phyloP scores from a whole-genome alignment of 2,329 filamentous ascomycete genomes.

The Fusarium illudens region DNA sequence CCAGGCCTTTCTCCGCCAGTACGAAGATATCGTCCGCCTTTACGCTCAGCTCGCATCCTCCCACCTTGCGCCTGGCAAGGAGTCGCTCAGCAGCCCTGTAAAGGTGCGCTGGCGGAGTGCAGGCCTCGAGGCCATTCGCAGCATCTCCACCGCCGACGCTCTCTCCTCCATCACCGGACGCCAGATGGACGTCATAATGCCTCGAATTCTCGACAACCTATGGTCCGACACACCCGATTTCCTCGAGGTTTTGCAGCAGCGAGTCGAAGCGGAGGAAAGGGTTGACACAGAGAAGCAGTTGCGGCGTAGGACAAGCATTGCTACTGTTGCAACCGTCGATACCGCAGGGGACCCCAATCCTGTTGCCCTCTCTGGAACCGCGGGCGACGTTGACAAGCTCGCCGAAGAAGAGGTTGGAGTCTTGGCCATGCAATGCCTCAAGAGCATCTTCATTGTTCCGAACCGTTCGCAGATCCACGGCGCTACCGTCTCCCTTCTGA shows the following conservation, averaged over 20 bases:
- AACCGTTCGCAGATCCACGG: conserved; percentile 83
- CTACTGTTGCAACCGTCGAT: conserved; percentile 74
- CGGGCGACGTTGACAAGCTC: conserved; percentile 86
- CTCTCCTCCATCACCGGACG: conserved; percentile 77
- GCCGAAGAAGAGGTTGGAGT: conserved; percentile 90
- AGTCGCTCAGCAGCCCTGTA: conserved; percentile 72
- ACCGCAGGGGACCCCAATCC: conserved; percentile 71
- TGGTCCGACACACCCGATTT: conserved; percentile 78
- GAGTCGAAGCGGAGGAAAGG: conserved; percentile 73
- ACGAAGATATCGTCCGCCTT: conserved; percentile 79
- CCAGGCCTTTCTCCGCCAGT: conserved; percentile 81
- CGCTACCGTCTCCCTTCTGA: conserved; percentile 77
- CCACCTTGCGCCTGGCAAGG: conserved; percentile 60
- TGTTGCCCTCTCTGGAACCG: conserved; percentile 79
- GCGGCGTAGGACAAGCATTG: conserved; percentile 78
- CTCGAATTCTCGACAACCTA: conserved; percentile 86
- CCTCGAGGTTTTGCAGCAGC: conserved; percentile 72
- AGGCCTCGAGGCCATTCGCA: conserved; percentile 80
- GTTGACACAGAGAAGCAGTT: conserved; percentile 69
- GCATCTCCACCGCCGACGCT: conserved; percentile 80
- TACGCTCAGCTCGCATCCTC: conserved; percentile 85
- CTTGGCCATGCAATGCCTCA: conserved; percentile 84
- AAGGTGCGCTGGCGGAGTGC: conserved; percentile 80
- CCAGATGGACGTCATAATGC: conserved; percentile 81
- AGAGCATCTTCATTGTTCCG: conserved; percentile 83